A percentile compares a stretch with the other conserved stretches of the same genome.
These are phyloP conservation scores for Lactarius hatsudake DNA, from an alignment of 768 basidiomycete genomes.

Conservation along the genomic window DNA sequence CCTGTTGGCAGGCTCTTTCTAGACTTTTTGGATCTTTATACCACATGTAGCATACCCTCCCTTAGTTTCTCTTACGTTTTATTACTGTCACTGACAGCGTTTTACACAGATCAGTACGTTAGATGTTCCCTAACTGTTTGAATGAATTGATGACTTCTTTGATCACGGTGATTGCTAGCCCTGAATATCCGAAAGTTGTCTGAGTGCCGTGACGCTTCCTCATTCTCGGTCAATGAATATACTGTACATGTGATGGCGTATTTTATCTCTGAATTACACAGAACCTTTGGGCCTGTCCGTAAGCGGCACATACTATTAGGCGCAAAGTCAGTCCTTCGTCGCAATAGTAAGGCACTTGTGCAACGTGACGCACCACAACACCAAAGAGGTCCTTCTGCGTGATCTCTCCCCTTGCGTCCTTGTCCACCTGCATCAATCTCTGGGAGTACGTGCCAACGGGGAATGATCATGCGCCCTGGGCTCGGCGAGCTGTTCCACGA, in stretches of 20 bases:
- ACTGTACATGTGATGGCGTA: background rate
- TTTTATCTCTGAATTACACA: background rate
- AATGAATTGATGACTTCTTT: background rate
- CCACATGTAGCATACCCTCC: constrained; percentile 15
- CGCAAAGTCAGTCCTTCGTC: background rate
- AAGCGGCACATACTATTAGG: constrained; percentile 60
- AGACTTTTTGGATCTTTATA: constrained; percentile 4
- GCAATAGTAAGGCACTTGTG: background rate
- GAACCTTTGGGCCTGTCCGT: constrained; percentile 44
- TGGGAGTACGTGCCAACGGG: constrained; percentile 70
- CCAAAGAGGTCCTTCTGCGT: constrained; percentile 67
- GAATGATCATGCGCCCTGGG: constrained; percentile 89
- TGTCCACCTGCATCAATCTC: constrained; percentile 73
- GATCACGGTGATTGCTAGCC: background rate
- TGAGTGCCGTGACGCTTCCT: background rate
- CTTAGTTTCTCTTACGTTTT: background rate
- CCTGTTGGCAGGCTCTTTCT: background rate
- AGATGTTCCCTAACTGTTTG: background rate
- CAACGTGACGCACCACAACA: constrained; percentile 60
- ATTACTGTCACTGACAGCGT: background rate
- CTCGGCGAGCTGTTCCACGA: constrained; percentile 77
- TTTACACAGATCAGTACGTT: background rate
- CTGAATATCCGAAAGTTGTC: background rate
- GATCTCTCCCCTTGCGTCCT: constrained; percentile 65
- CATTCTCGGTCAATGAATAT: background rate